phyloP scores from a whole-genome alignment of 352 stramenopile genomes.

The Achlya hypogyna region DNA sequence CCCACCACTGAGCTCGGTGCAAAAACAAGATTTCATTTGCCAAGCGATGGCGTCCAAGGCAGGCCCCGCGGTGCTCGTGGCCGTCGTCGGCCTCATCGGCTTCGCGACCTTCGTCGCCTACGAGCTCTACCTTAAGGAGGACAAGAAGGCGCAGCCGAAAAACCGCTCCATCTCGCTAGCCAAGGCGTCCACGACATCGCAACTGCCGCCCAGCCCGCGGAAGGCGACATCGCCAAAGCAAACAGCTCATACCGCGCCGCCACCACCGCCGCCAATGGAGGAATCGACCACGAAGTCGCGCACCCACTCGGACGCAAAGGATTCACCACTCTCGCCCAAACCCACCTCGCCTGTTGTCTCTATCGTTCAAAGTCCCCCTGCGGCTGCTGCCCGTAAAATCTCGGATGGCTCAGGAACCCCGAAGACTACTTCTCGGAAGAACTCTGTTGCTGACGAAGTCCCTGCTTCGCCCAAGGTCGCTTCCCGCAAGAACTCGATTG shows the following conservation, averaged over 20 bases:
- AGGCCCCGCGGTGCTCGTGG: neutral
- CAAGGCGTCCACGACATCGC: neutral
- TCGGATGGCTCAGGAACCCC: too few species aligned
- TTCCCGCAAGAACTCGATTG: too few species aligned
- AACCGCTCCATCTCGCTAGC: neutral
- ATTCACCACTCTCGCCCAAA: too few species aligned
- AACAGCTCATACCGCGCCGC: neutral
- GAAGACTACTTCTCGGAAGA: too few species aligned
- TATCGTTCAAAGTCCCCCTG: too few species aligned
- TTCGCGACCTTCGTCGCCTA: conserved; percentile 1
- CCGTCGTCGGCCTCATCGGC: neutral
- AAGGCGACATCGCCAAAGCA: neutral
- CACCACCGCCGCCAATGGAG: neutral
- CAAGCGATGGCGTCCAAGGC: conserved; percentile 1
- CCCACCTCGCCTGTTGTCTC: too few species aligned
- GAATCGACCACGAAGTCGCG: neutral
- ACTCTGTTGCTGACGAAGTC: too few species aligned
- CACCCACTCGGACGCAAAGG: neutral
- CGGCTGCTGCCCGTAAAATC: too few species aligned
- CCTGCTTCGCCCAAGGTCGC: too few species aligned
- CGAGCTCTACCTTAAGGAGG: conserved; percentile 4
- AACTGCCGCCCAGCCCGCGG: neutral
- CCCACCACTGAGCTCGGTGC: neutral
- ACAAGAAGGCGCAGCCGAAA: neutral
- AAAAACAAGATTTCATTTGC: neutral